Percentiles rank a stretch among this genome's conserved stretches.
Evolutionary conservation across 2,329 filamentous ascomycete genomes (phyloP).

Genomic region (Diaporthe citriasiana): DNA sequence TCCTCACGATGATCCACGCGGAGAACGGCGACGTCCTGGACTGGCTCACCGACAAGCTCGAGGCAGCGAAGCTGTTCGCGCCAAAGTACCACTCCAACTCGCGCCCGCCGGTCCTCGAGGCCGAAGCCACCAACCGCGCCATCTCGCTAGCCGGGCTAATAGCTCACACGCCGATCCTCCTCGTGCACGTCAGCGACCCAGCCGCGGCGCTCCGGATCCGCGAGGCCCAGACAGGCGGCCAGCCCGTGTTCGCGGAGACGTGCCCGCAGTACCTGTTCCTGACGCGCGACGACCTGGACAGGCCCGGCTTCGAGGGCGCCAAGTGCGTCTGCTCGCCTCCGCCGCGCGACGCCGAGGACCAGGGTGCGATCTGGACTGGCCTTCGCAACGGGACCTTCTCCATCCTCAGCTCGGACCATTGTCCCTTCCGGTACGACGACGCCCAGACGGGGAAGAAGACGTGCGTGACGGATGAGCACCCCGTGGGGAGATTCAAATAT

Average conservation of each 20-base stretch:
- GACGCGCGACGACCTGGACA: slow-evolving; percentile 63
- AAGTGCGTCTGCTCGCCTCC: slow-evolving; percentile 69
- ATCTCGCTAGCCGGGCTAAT: slow-evolving; percentile 65
- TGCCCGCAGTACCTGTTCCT: slow-evolving; percentile 70
- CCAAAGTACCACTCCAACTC: slow-evolving; percentile 66
- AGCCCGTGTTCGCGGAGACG: slow-evolving; percentile 68
- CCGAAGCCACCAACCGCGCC: slow-evolving; percentile 66
- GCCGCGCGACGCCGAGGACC: slow-evolving; percentile 61
- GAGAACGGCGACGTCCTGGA: slow-evolving; percentile 68
- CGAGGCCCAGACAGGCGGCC: slow-evolving; percentile 60
- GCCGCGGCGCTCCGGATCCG: slow-evolving; percentile 61
- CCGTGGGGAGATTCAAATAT: slow-evolving; percentile 63
- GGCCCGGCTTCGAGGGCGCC: slow-evolving; percentile 66
- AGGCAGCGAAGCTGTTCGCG: slow-evolving; percentile 60
- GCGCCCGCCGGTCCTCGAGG: slow-evolving; percentile 64
- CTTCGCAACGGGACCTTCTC: slow-evolving; percentile 67
- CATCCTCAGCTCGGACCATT: slow-evolving; percentile 62
- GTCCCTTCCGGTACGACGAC: slow-evolving; percentile 64
- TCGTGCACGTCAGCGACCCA: slow-evolving; percentile 67
- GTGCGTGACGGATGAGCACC: slow-evolving; percentile 59
- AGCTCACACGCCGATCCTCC: slow-evolving; percentile 63
- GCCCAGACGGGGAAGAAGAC: slow-evolving; percentile 61
- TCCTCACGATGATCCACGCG: slow-evolving; percentile 69
- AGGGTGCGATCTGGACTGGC: slow-evolving; percentile 65
- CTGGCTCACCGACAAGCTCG: slow-evolving; percentile 67